Base-by-base conservation (phyloP, 352 stramenopile genomes). In the Blastocystis sp. region DNA sequence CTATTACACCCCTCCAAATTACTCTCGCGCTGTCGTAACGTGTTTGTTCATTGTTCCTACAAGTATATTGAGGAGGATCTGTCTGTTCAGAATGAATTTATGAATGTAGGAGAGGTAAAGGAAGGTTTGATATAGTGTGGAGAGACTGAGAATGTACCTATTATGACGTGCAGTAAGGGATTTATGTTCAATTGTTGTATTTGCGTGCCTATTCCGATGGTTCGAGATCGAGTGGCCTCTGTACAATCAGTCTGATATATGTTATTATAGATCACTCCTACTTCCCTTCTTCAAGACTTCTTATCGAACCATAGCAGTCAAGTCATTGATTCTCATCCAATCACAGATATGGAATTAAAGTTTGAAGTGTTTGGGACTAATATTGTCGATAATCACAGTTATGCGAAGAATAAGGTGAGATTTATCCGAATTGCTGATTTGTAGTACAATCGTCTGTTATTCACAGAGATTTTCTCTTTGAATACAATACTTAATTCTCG, bases 151-250 rank as follows among this genome's bases (percentile, higher is more conserved):
- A 42, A 53, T 37, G 30, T 68, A 6, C 73, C 73, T 5, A 64
- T 84, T 37, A 9, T 53, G 6, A 19, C 48, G 11, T 37, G 30
- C 15, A 7, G 27, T 17, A 40, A 84, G 51, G 73, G 73, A 9
- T 68, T 66, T 22, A 53, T 84, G 56, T 84, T 84, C 51, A 84
- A 84, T 42, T 84, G 73, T 51, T 84, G 73, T 30, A 51, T 84
- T 24, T 54, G 58, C 3, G 59, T 84, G 24, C 73, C 73, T 19
- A 5, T 84, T 27, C 73, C 73, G 7, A 60, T 84, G 51, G 24
- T 37, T 44, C 17, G 42, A 33, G 73, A 84, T 22, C n/a, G 54
- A n/a, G 56, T 27, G 73, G 19, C n/a, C 33, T 37, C 30, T 7
- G 64, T 76, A 27, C n/a, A 27, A 33, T 37, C 35, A 22, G 19